Conservation (phyloP, 2,329 filamentous ascomycete species). For the Sclerotiophoma versabilis region DNA sequence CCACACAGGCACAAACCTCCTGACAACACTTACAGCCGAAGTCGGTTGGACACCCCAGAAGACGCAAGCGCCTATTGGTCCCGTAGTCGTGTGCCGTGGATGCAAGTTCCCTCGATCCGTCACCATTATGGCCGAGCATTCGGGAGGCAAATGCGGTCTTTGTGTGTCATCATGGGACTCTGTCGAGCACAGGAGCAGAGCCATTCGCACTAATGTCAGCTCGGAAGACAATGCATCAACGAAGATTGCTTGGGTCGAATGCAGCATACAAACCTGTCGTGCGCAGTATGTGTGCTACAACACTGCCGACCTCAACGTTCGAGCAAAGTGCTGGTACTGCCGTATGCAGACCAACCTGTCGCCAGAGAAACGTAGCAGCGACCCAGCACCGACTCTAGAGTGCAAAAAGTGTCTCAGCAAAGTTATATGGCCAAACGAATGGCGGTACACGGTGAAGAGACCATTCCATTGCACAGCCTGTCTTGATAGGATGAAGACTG, state of each 20-base stretch:
- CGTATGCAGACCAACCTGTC: slow-evolving; percentile 32
- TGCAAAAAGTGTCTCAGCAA: slow-evolving; percentile 56
- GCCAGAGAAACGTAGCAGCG: neutral
- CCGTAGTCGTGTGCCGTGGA: slow-evolving; percentile 50
- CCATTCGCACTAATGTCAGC: slow-evolving; percentile 37
- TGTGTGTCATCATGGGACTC: slow-evolving; percentile 41
- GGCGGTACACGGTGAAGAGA: slow-evolving; percentile 38
- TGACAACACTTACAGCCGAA: slow-evolving; percentile 53
- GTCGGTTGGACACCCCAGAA: slow-evolving; percentile 59
- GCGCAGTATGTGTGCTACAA: slow-evolving; percentile 62
- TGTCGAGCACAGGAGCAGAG: slow-evolving; percentile 29
- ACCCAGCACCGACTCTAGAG: slow-evolving; percentile 52
- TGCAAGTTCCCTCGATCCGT: slow-evolving; percentile 59
- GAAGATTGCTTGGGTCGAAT: slow-evolving; percentile 58
- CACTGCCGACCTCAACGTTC: slow-evolving; percentile 50
- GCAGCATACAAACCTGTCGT: slow-evolving; percentile 52
- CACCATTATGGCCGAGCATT: slow-evolving; percentile 54
- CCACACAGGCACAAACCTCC: slow-evolving; percentile 55
- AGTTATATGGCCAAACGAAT: slow-evolving; percentile 57
- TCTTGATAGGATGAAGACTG: slow-evolving; percentile 42
- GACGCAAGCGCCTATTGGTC: slow-evolving; percentile 53
- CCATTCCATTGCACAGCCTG: slow-evolving; percentile 57
- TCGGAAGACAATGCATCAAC: slow-evolving; percentile 42
- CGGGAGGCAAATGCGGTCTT: slow-evolving; percentile 51
- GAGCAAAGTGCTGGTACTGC: slow-evolving; percentile 60